These are phyloP conservation scores for Pseudogymnoascus sp. DNA, from an alignment of 2,329 filamentous ascomycete genomes.

Conservation along the genomic window DNA sequence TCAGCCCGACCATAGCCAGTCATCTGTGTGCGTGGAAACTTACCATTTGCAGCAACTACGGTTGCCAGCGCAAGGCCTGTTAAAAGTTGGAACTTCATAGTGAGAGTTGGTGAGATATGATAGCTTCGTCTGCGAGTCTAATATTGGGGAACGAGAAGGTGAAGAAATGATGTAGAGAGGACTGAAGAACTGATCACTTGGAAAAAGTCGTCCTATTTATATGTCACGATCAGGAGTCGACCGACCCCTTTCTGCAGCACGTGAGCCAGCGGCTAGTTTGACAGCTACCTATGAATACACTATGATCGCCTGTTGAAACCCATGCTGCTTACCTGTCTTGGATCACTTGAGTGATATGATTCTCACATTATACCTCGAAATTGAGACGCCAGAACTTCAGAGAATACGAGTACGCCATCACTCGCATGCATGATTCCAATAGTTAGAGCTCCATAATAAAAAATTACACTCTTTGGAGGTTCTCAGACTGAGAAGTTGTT, in stretches of 20 bases:
- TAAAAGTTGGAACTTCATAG: constrained; percentile 10
- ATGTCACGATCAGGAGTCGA: too few species aligned
- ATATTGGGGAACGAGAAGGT: not conserved
- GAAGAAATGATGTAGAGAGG: not conserved
- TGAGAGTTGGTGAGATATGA: not conserved
- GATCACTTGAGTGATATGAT: too few species aligned
- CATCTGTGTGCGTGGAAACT: not conserved
- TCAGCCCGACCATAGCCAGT: not conserved
- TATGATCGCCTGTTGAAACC: too few species aligned
- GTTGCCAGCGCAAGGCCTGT: not conserved
- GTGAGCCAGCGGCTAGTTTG: too few species aligned
- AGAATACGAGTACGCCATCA: not conserved
- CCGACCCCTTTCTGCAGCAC: too few species aligned
- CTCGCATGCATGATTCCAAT: not conserved
- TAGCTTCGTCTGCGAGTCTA: not conserved
- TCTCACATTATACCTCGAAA: not conserved
- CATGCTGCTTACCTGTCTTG: too few species aligned
- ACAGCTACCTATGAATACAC: too few species aligned
- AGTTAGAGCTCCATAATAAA: not conserved
- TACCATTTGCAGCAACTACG: not conserved
- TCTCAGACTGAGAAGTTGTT: not conserved
- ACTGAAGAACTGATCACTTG: not conserved
- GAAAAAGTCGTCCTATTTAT: not conserved
- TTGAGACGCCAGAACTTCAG: not conserved
- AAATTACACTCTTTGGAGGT: not conserved